These are phyloP conservation scores for Aspergillus calidoustus DNA, from an alignment of 2,329 filamentous ascomycete species.

Conservation along the genomic window DNA sequence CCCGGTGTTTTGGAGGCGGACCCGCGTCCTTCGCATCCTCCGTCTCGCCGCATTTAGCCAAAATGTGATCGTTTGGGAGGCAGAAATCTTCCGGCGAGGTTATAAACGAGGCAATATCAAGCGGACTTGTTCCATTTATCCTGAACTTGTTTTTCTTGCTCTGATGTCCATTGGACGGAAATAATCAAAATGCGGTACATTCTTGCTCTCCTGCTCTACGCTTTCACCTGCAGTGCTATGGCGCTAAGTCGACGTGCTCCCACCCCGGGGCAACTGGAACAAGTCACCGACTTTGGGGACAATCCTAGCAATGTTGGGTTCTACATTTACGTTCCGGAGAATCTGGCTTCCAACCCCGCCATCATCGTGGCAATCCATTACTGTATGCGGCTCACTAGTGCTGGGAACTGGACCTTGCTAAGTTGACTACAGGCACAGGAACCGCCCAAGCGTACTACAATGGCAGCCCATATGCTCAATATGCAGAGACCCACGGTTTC, in stretches of 20 bases:
- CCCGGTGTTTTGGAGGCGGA: slow-evolving; percentile 2
- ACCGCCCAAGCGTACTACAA: slow-evolving; percentile 49
- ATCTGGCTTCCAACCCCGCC: slow-evolving; percentile 52
- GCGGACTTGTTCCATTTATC: not conserved
- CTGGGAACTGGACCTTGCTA: not conserved
- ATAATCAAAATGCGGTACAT: not conserved
- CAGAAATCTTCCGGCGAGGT: not conserved
- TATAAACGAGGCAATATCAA: not conserved
- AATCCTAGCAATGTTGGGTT: slow-evolving; percentile 58
- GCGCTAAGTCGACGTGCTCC: slow-evolving; percentile 11
- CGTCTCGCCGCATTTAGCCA: slow-evolving; percentile 7
- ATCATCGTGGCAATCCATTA: slow-evolving; percentile 63
- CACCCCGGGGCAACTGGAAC: slow-evolving; percentile 23
- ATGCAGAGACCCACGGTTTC: slow-evolving; percentile 49
- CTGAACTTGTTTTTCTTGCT: not conserved
- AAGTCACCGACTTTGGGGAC: slow-evolving; percentile 49
- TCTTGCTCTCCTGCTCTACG: slow-evolving; percentile 13
- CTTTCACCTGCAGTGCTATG: slow-evolving; percentile 15
- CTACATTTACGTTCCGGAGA: slow-evolving; percentile 57
- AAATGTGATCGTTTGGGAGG: not conserved
- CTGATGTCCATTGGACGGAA: not conserved
- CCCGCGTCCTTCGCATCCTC: not conserved
- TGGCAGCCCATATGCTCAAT: slow-evolving; percentile 57
- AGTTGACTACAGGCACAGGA: slow-evolving; percentile 19
- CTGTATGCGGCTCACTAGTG: slow-evolving; percentile 44